A percentile compares a stretch with the other conserved stretches of the same genome.
These are phyloP conservation scores for Colletotrichum ledebouriae DNA, from an alignment of 2,329 filamentous ascomycete genomes.

Conservation along the genomic window DNA sequence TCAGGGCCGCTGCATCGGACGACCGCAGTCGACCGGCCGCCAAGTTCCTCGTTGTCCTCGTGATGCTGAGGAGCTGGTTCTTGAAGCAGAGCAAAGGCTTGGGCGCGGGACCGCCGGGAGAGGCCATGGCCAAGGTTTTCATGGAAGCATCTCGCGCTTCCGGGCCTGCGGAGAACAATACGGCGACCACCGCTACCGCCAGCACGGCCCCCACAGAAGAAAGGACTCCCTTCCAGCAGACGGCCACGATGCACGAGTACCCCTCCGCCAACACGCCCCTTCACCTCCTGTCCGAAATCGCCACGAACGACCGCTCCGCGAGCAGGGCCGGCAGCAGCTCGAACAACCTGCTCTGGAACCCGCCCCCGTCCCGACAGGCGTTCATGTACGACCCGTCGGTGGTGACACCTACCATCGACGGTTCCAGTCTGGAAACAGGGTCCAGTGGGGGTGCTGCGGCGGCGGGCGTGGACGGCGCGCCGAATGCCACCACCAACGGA, in stretches of 20 bases:
- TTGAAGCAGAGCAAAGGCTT: conserved; percentile 60
- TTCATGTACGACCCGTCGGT: conserved; percentile 53
- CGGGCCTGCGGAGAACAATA: background rate
- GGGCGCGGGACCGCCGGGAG: conserved; percentile 7
- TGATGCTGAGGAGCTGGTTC: conserved; percentile 80
- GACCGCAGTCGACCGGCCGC: conserved; percentile 74
- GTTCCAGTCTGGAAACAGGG: conserved; percentile 17
- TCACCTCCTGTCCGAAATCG: conserved; percentile 69
- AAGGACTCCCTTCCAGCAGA: conserved; percentile 43
- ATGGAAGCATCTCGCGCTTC: background rate
- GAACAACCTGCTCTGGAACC: conserved; percentile 43
- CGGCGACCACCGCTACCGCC: background rate
- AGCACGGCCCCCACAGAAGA: conserved; percentile 33
- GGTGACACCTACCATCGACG: conserved; percentile 25
- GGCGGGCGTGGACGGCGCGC: background rate
- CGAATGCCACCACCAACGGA: too few species aligned
- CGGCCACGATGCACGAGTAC: conserved; percentile 46
- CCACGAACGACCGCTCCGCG: conserved; percentile 56
- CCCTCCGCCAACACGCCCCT: conserved; percentile 64
- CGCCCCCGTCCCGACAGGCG: conserved; percentile 49
- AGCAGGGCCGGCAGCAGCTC: conserved; percentile 27
- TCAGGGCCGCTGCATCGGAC: conserved; percentile 72
- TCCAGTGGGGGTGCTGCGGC: conserved; percentile 19
- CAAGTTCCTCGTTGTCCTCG: conserved; percentile 79
- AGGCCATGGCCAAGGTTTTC: conserved; percentile 25